Percentiles rank a stretch among this genome's conserved stretches.
phyloP scores from a whole-genome alignment of 176 grass and related monocot genomes.

The Cymbopogon citratus region DNA sequence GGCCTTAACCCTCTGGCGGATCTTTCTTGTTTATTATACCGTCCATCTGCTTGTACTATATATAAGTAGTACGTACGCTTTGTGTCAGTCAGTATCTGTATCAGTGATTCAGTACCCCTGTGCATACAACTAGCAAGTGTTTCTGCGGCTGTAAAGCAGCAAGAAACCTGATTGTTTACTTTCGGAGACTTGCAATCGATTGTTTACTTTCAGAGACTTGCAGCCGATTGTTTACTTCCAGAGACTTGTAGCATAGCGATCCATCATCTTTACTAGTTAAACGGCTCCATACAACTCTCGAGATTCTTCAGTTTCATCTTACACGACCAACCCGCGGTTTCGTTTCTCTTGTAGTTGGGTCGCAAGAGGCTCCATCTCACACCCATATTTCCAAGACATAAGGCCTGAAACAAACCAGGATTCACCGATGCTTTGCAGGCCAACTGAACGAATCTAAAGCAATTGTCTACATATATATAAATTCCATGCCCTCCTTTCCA shows the following conservation, averaged over 20 bases:
- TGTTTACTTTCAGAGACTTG: too few relatives aligned
- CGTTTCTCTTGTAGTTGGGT: neutral
- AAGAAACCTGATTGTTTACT: neutral
- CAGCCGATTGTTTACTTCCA: too few relatives aligned
- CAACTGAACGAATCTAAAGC: neutral
- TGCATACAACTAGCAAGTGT: neutral
- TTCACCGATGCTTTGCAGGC: neutral
- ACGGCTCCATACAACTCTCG: neutral
- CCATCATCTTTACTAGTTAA: too few relatives aligned
- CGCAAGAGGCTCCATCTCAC: neutral
- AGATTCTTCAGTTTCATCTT: neutral
- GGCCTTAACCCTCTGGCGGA: too few relatives aligned
- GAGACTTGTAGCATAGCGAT: too few relatives aligned
- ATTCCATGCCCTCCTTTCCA: too few relatives aligned
- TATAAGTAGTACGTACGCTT: too few relatives aligned
- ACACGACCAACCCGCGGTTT: neutral
- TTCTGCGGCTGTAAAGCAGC: neutral
- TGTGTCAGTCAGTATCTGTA: neutral
- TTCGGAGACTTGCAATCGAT: neutral
- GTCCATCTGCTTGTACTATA: too few relatives aligned
- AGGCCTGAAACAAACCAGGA: neutral
- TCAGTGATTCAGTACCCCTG: neutral
- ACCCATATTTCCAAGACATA: neutral
- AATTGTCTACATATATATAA: neutral
- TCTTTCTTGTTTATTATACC: neutral